phyloP scores from a whole-genome alignment of 78 protist species.

The Polysphondylium violaceum region DNA sequence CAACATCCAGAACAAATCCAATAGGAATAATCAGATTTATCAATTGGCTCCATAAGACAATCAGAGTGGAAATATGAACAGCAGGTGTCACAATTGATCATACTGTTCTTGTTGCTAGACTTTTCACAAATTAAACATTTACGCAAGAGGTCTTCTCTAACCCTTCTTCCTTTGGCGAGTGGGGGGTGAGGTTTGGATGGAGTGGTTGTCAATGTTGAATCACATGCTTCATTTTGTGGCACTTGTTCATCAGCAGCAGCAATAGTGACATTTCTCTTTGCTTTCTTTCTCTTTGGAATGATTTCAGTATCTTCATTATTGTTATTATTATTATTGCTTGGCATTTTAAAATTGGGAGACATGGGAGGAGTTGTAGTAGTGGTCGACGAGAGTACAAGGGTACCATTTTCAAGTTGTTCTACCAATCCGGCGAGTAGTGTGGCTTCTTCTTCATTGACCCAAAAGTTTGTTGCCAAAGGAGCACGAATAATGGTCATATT shows the following conservation, averaged over 20 bases:
- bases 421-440: background rate
- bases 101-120: background rate
- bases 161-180: too few species aligned
- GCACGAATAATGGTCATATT: conserved; percentile 71
- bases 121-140: conserved; percentile 35
- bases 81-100: conserved; percentile 58
- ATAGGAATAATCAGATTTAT: conserved; percentile 47
- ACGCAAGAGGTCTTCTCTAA: too few species aligned
- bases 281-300: background rate
- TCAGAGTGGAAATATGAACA: conserved; percentile 32
- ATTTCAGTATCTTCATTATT: background rate
- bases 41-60: conserved; percentile 41
- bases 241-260: background rate
- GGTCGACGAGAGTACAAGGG: background rate
- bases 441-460: conserved; percentile 67
- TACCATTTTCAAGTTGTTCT: conserved; percentile 12
- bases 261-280: background rate
- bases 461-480: conserved; percentile 68
- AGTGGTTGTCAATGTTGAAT: background rate
- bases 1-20: conserved; percentile 75
- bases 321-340: background rate
- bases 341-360: conserved; percentile 5
- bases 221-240: background rate
- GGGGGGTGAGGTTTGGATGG: background rate
- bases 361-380: conserved; percentile 21